Percentiles rank a stretch among this genome's conserved stretches.
These are phyloP conservation scores for Hortaea werneckii DNA, from an alignment of 2,329 filamentous ascomycete species.

Conservation along the genomic window DNA sequence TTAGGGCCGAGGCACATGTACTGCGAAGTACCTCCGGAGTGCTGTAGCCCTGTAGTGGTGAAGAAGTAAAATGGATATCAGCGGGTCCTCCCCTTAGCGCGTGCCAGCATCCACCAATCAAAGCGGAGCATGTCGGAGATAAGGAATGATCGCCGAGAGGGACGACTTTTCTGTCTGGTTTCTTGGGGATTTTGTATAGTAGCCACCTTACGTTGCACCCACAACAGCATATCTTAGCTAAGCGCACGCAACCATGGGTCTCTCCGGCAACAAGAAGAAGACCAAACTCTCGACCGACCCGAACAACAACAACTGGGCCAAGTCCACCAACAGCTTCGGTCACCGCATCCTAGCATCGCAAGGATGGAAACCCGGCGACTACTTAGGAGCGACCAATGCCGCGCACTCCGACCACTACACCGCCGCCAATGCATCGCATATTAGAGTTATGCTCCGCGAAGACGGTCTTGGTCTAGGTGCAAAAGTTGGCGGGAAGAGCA, in stretches of 20 bases:
- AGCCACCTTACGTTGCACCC: no score
- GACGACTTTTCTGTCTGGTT: no score
- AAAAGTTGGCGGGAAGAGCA: slow-evolving; percentile 54
- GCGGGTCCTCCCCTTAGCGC: no score
- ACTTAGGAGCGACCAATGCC: slow-evolving; percentile 67
- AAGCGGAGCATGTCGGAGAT: no score
- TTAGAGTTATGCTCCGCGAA: slow-evolving; percentile 77
- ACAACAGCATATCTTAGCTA: no score
- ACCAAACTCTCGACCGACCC: slow-evolving; percentile 77
- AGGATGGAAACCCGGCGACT: slow-evolving; percentile 81
- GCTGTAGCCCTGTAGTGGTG: no score
- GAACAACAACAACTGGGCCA: slow-evolving; percentile 90
- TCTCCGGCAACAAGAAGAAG: background rate
- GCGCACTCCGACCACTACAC: slow-evolving; percentile 67
- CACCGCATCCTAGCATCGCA: slow-evolving; percentile 81
- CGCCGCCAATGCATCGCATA: slow-evolving; percentile 71
- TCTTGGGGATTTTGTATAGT: no score
- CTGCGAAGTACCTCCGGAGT: no score
- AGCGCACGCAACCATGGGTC: background rate
- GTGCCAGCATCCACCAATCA: no score
- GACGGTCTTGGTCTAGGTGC: slow-evolving; percentile 86
- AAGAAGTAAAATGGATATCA: no score
- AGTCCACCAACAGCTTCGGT: slow-evolving; percentile 72
- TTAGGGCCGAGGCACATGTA: no score
- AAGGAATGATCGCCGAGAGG: no score